A percentile compares a stretch with the other conserved stretches of the same genome.
Evolutionary conservation across 2,329 filamentous ascomycete species (phyloP).

Genomic region (Metarhizium robertsii): DNA sequence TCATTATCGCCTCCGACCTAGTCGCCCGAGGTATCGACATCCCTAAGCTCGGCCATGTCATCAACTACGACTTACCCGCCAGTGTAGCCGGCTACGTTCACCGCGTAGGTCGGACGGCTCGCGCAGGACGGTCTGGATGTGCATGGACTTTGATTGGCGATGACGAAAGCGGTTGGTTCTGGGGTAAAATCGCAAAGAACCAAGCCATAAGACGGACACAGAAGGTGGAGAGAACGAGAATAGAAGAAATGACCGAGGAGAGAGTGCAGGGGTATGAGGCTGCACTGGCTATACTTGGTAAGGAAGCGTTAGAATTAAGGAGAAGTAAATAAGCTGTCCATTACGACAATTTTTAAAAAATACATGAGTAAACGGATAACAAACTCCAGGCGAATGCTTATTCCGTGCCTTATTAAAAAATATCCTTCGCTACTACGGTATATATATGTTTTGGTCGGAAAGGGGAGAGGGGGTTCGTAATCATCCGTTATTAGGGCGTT

Average conservation of each 20-base stretch:
- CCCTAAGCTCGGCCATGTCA: conserved; percentile 66
- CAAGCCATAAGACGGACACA: conserved; percentile 34
- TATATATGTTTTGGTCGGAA: not conserved
- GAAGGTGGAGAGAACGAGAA: conserved; percentile 37
- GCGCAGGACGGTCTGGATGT: conserved; percentile 64
- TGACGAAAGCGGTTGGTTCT: conserved; percentile 84
- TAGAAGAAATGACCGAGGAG: conserved; percentile 38
- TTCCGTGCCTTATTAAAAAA: not conserved
- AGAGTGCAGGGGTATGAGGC: conserved; percentile 38
- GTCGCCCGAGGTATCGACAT: conserved; percentile 86
- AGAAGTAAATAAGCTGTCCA: conserved; percentile 11
- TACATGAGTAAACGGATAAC: not conserved
- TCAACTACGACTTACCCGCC: conserved; percentile 88
- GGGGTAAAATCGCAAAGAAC: conserved; percentile 65
- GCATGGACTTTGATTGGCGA: conserved; percentile 84
- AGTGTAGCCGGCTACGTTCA: conserved; percentile 81
- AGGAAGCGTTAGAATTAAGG: conserved; percentile 39
- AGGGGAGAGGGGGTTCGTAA: not conserved
- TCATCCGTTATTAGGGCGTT: not conserved
- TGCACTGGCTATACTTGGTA: conserved; percentile 53
- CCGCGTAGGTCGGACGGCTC: conserved; percentile 81
- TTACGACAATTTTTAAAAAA: not conserved
- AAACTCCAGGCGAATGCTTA: not conserved
- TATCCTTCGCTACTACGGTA: not conserved
- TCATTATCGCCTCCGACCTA: conserved; percentile 88